Percentiles rank a stretch among this genome's conserved stretches.
Conservation (phyloP, 192 early-diverging fungal genomes). For the Backusella macrospora region DNA sequence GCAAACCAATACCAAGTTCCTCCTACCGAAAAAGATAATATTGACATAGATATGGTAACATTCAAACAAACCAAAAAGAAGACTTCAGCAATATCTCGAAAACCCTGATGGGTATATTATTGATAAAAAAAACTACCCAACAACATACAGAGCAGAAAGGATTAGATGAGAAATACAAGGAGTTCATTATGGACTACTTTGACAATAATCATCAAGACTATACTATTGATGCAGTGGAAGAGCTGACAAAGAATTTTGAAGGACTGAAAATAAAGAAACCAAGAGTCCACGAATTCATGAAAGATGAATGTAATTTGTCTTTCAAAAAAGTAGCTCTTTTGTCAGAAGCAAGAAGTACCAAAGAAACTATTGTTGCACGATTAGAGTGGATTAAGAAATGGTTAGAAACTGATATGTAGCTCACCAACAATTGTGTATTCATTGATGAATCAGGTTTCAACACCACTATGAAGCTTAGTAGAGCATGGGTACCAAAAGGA, state of each 20-base stretch:
- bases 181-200: background rate
- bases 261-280: background rate
- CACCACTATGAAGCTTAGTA: background rate
- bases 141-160: too few species aligned
- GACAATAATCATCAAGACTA: background rate
- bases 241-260: background rate
- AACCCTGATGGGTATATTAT: background rate
- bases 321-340: background rate
- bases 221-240: background rate
- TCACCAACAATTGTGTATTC: background rate
- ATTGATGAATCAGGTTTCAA: background rate
- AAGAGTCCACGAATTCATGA: slow-evolving; percentile 20
- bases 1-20: too few species aligned
- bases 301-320: background rate
- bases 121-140: background rate
- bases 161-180: background rate
- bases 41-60: too few species aligned
- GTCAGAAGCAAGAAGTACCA: background rate
- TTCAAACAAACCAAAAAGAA: too few species aligned
- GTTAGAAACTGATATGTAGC: background rate
- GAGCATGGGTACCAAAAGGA: background rate
- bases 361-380: background rate
- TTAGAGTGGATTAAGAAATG: background rate
- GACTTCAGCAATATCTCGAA: background rate
- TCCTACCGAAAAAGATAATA: too few species aligned